phyloP scores from a whole-genome alignment of 768 basidiomycete genomes.

The Mycena pura region DNA sequence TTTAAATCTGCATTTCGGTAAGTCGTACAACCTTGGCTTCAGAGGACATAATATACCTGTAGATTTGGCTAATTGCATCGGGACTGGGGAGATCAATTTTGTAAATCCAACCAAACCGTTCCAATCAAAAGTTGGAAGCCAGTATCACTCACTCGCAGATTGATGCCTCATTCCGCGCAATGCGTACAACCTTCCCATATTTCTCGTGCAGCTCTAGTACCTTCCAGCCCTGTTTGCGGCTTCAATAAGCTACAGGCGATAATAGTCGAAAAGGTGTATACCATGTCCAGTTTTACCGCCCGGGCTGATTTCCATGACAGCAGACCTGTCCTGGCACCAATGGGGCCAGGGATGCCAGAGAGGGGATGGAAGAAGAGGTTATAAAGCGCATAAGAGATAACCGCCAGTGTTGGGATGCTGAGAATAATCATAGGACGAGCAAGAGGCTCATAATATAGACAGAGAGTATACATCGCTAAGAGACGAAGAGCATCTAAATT shows the following conservation, averaged over 20 bases:
- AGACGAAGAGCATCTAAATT: no score
- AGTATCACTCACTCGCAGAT: conserved; percentile 12
- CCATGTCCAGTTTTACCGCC: conserved; percentile 11
- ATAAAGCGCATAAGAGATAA: background rate
- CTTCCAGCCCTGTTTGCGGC: conserved; percentile 4
- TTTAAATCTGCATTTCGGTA: conserved; percentile 7
- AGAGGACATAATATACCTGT: background rate
- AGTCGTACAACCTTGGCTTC: background rate
- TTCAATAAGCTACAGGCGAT: background rate
- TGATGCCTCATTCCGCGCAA: conserved; percentile 13
- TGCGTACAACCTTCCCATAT: conserved; percentile 6
- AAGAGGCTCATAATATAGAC: no score
- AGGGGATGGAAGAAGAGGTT: conserved; percentile 13
- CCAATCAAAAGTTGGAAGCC: no score
- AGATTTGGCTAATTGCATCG: conserved; percentile 10
- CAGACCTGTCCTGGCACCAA: background rate
- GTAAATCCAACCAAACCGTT: background rate
- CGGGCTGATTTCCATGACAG: conserved; percentile 12
- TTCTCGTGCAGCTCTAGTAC: conserved; percentile 5
- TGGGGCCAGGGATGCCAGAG: conserved; percentile 2
- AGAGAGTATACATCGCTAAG: no score
- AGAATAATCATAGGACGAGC: no score
- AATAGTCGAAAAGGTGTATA: background rate
- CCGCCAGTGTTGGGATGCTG: background rate
- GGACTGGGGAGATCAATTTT: background rate